Base-by-base conservation (phyloP, 148 eudicot species). In the Chenopodium formosanum region DNA sequence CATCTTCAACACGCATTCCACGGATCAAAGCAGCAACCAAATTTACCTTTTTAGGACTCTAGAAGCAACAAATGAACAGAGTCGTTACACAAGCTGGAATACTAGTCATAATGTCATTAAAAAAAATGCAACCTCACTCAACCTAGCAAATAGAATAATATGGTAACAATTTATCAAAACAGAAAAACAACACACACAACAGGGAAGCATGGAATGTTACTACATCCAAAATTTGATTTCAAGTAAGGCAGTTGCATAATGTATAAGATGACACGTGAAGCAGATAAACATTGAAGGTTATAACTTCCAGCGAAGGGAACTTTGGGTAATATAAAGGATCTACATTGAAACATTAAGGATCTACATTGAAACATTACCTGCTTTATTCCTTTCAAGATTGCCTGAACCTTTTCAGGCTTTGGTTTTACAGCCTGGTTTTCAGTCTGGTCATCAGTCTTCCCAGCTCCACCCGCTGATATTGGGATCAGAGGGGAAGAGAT, bases 1-100 rank as follows among this genome's bases (percentile, higher is more conserved):
- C 98, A 87, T 95, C 98, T 84, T 95, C 98, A 58, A 92, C 98
- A 37, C 94, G 97, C 98, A 95, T 95, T 79, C 98, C 98, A 82
- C 98, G 94, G 71, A 95, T 92, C 84, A 95, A 86, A 56, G 91
- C 88, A 83, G 98, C 98, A 73, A 93, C 98, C 89, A 95, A 90
- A 88, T 95, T 95, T 77, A 95, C 88, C 93, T 95, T 95, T 87
- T 95, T 95, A 58, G 98, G 96, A 76, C 98, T 95, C 98, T 95
- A 89, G 73, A 90, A 88, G 34, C 63, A 82, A 58, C 62, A 70
- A 74, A 48, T 23, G 60, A 74, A 62, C 47, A 63, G 73, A 27
- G 63, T 29, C 40, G 40, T 71, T 19, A 81, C 52, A 84, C 25
- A 53, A 22, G 29, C 27, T 9, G 25, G 4, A 73, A 27, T 27